Evolutionary conservation across 495 filamentous ascomycete genomes (phyloP).

Genomic region (Collariella sp.): DNA sequence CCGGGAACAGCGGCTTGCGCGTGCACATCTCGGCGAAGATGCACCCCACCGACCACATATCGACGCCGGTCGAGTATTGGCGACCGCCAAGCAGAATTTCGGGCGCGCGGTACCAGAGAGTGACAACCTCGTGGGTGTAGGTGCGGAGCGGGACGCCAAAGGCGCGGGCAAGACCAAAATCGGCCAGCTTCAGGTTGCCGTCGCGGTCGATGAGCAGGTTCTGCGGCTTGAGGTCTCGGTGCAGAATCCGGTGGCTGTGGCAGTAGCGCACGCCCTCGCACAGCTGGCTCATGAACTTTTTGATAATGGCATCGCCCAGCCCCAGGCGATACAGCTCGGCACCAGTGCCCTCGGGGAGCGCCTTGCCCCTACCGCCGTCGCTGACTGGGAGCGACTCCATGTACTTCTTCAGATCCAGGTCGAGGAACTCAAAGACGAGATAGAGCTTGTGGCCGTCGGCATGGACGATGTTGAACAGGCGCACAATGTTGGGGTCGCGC

Average conservation of each 20-base stretch:
- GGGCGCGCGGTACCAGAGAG: slow-evolving; percentile 95
- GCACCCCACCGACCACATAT: slow-evolving; percentile 98
- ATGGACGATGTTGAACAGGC: slow-evolving; percentile 88
- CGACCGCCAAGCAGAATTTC: slow-evolving; percentile 95
- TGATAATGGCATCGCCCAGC: slow-evolving; percentile 82
- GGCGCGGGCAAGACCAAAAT: slow-evolving; percentile 93
- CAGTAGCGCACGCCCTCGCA: slow-evolving; percentile 89
- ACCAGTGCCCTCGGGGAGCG: slow-evolving; percentile 70
- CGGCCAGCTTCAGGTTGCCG: slow-evolving; percentile 92
- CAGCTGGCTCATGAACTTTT: slow-evolving; percentile 95
- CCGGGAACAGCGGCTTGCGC: slow-evolving; percentile 91
- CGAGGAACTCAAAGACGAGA: slow-evolving; percentile 89
- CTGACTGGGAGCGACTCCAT: slow-evolving; percentile 93
- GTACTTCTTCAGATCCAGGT: slow-evolving; percentile 94
- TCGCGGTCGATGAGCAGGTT: slow-evolving; percentile 93
- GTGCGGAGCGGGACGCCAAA: slow-evolving; percentile 95
- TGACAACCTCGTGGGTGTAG: slow-evolving; percentile 98
- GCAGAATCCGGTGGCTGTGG: slow-evolving; percentile 88
- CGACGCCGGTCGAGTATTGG: slow-evolving; percentile 96
- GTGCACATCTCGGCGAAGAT: slow-evolving; percentile 99
- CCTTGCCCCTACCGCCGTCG: slow-evolving; percentile 82
- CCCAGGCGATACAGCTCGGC: slow-evolving; percentile 61
- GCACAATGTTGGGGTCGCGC: slow-evolving; percentile 91
- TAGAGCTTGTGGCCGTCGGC: slow-evolving; percentile 96
- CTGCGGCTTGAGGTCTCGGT: slow-evolving; percentile 96